These are phyloP conservation scores for Geranium incanum DNA, from an alignment of 441 rosid genomes.

Conservation along the genomic window DNA sequence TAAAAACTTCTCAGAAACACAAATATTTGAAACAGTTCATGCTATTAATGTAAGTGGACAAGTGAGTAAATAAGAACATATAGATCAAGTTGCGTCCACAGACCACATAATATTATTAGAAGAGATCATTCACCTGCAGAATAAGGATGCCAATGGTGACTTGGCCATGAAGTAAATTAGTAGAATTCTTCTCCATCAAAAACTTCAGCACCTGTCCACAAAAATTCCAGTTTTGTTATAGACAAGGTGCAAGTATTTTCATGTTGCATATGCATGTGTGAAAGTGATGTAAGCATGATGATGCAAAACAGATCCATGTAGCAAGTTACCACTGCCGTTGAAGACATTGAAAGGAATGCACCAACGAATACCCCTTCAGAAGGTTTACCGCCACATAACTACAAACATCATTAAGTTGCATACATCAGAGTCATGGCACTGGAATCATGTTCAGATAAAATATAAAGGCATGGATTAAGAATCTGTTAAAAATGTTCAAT, in stretches of 20 bases:
- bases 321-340: constrained; percentile 26
- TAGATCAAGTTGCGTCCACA: neutral
- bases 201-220: constrained; percentile 24
- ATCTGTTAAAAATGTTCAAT: neutral
- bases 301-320: neutral
- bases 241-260: neutral
- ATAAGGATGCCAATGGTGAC: constrained; percentile 35
- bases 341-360: constrained; percentile 31
- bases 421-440: constrained; percentile 12
- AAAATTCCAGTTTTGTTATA: neutral
- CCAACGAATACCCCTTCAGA: constrained; percentile 31
- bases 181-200: constrained; percentile 28
- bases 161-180: constrained; percentile 41
- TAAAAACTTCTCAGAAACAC: constrained; percentile 15
- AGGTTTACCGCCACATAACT: constrained; percentile 29
- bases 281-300: neutral
- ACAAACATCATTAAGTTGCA: constrained; percentile 14
- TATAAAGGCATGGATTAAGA: neutral
- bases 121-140: constrained; percentile 24
- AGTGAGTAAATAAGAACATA: constrained; percentile 5
- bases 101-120: neutral
- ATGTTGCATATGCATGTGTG: neutral
- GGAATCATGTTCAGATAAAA: neutral
- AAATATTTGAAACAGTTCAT: neutral
- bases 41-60: constrained; percentile 4